A percentile compares a stretch with the other conserved stretches of the same genome.
phyloP scores from a whole-genome alignment of 208 protist species.

The Hexamita inflata region DNA sequence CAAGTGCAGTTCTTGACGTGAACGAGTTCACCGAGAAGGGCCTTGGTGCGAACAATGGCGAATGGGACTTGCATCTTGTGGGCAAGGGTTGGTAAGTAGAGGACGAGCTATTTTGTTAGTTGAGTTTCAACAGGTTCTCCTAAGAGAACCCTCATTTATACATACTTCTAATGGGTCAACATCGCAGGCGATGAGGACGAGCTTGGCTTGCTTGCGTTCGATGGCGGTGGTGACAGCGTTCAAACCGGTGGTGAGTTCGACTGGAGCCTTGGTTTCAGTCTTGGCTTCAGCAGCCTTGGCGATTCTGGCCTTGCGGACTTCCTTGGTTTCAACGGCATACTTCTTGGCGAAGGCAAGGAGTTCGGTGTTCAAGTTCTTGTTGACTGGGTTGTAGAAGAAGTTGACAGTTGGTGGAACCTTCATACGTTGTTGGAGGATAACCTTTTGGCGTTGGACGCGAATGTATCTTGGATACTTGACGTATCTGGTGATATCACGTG shows the following conservation, averaged over 20 bases:
- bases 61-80: conserved; percentile 93
- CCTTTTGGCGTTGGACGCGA: conserved; percentile 85
- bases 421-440: conserved; percentile 82
- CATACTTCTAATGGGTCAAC: conserved; percentile 91
- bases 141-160: conserved; percentile 2
- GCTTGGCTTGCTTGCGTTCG: conserved; percentile 88
- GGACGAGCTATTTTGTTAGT: conserved; percentile 61
- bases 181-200: conserved; percentile 98
- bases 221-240: conserved; percentile 89
- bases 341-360: conserved; percentile 64
- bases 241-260: conserved; percentile 66
- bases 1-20: conserved; percentile 81
- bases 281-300: conserved; percentile 69
- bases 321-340: conserved; percentile 62
- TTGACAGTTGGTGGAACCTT: conserved; percentile 79
- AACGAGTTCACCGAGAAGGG: conserved; percentile 80
- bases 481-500: conserved; percentile 75
- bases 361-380: conserved; percentile 35
- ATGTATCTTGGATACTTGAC: conserved; percentile 94
- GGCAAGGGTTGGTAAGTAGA: conserved; percentile 95
- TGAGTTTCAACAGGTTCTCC: not conserved
- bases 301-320: conserved; percentile 74
- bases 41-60: conserved; percentile 96
- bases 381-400: conserved; percentile 60
- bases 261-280: conserved; percentile 52